Conservation (phyloP, 2,329 filamentous ascomycete species). For the Paraconiothyrium brasiliense region DNA sequence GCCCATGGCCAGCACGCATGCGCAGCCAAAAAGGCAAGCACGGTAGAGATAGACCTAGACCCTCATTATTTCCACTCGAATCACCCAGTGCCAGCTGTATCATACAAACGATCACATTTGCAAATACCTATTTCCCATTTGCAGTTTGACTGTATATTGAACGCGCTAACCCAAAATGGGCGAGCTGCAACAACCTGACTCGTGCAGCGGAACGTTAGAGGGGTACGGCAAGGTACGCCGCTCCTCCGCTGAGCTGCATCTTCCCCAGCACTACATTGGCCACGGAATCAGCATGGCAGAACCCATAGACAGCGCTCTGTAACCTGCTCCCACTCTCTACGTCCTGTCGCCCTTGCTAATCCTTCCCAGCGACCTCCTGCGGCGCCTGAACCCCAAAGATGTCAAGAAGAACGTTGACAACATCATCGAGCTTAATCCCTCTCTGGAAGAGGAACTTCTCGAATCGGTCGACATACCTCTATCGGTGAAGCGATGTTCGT, state of each 20-base stretch:
- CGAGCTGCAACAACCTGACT: slow-evolving; percentile 16
- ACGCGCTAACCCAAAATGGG: slow-evolving; percentile 17
- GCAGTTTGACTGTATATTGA: not conserved
- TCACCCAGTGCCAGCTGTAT: too few species aligned
- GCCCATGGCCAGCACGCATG: not conserved
- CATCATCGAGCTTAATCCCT: slow-evolving; percentile 87
- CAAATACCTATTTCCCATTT: not conserved
- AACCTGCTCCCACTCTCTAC: slow-evolving; percentile 45
- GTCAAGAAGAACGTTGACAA: slow-evolving; percentile 87
- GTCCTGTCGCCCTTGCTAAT: slow-evolving; percentile 21
- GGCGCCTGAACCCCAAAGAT: slow-evolving; percentile 93
- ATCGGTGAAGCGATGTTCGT: slow-evolving; percentile 82
- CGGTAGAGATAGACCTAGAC: not conserved
- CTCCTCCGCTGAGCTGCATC: slow-evolving; percentile 15
- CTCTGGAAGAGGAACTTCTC: slow-evolving; percentile 95
- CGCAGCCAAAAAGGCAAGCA: not conserved
- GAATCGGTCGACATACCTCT: slow-evolving; percentile 97
- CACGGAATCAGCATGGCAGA: slow-evolving; percentile 41
- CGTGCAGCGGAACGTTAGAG: slow-evolving; percentile 23
- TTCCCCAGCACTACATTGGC: slow-evolving; percentile 19
- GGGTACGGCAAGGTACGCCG: slow-evolving; percentile 26
- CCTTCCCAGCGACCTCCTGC: slow-evolving; percentile 85
- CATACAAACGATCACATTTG: not conserved
- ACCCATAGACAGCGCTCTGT: slow-evolving; percentile 75
- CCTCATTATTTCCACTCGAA: not conserved